These are phyloP conservation scores for Termitomyces titanicus DNA, from an alignment of 768 basidiomycete species.

Conservation along the genomic window DNA sequence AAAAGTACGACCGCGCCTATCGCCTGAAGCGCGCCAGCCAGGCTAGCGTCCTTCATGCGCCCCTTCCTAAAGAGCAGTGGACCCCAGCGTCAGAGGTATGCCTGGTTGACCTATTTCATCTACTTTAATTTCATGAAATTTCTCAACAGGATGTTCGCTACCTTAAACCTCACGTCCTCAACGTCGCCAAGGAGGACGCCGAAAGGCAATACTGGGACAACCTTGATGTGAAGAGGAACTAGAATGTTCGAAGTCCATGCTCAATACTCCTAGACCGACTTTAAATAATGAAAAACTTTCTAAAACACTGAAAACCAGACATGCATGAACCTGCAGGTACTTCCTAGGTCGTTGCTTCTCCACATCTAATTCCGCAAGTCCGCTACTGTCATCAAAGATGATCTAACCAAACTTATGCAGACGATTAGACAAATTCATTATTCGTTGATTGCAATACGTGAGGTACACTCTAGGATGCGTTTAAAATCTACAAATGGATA, in stretches of 20 bases:
- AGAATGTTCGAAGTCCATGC: slow-evolving; percentile 23
- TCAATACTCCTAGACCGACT: not conserved
- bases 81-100: slow-evolving; percentile 68
- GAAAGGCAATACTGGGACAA: slow-evolving; percentile 85
- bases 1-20: slow-evolving; percentile 88
- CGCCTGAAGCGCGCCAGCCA: slow-evolving; percentile 86
- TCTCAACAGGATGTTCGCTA: slow-evolving; percentile 79
- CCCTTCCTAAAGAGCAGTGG: slow-evolving; percentile 83
- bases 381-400: not conserved
- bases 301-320: not conserved
- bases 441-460: not conserved
- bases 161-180: slow-evolving; percentile 72
- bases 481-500: slow-evolving; percentile 33
- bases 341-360: no score
- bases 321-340: not conserved
- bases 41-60: slow-evolving; percentile 71
- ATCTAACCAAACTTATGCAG: no score
- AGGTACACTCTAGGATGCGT: slow-evolving; percentile 6
- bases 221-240: slow-evolving; percentile 66
- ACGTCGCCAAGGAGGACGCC: slow-evolving; percentile 68
- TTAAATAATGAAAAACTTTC: not conserved
- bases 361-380: not conserved
- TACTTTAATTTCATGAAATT: slow-evolving; percentile 5
- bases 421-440: no score
- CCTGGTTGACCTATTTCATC: not conserved